A percentile compares a stretch with the other conserved stretches of the same genome.
These are phyloP conservation scores for Stereocaulon alpinum DNA, from an alignment of 495 filamentous ascomycete species.

Conservation along the genomic window DNA sequence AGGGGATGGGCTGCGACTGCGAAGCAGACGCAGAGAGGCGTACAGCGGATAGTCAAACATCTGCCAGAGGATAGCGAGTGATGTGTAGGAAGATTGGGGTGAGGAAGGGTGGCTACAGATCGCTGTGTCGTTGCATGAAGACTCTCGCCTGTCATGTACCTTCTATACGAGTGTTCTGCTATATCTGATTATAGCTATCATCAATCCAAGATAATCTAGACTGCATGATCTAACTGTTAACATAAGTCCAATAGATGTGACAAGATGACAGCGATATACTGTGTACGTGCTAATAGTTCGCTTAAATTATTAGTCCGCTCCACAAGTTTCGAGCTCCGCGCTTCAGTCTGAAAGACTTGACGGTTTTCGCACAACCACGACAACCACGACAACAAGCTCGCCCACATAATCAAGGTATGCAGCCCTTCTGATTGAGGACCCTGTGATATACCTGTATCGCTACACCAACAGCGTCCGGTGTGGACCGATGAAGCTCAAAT, in stretches of 20 bases:
- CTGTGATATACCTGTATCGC: conserved; percentile 3
- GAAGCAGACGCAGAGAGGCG: conserved; percentile 29
- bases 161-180: not conserved
- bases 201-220: not conserved
- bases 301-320: conserved; percentile 1
- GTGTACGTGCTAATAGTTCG: not conserved
- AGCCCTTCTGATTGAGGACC: not conserved
- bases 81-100: not conserved
- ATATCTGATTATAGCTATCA: not conserved
- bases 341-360: not conserved
- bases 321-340: not conserved
- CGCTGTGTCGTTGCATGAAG: not conserved
- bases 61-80: conserved; percentile 11
- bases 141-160: not conserved
- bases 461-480: not conserved
- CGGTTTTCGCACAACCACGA: not conserved
- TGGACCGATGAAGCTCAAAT: not conserved
- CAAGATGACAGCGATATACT: too few relatives aligned
- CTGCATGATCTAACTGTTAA: not conserved
- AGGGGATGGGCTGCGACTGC: conserved; percentile 23
- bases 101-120: not conserved
- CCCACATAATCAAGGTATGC: conserved; percentile 10
- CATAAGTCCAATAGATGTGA: not conserved
- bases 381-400: not conserved
- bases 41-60: conserved; percentile 26